Evolutionary conservation across 2,329 filamentous ascomycete species (phyloP), one percentile per base, ranked within the genome.

Genomic region (Cladosporium halotolerans): DNA sequence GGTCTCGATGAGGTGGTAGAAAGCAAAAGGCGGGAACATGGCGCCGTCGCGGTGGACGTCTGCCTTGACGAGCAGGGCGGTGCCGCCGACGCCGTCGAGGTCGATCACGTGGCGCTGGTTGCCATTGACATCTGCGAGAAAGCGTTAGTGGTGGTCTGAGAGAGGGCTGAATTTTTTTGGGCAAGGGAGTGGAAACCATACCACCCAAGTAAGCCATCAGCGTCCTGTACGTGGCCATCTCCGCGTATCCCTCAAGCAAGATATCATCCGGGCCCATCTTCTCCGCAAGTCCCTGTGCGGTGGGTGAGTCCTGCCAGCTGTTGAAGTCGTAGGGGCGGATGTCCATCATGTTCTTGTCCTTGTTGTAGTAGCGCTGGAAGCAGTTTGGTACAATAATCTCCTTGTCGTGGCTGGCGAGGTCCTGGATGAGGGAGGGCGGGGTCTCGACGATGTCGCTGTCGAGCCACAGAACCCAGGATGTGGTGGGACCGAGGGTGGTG

Each of bases 1-100:
- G 0, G 93, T 97, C 76, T 99, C 93, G 57, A 99, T 95, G 56
- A 99, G 78, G 71, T 99, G 87, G 68, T 96, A 97, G 68, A 99
- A 99, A 3, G 92, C 74, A 68, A 99, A 99, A 0, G 93, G 82
- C 14, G 93, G 93, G 74, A 99, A 99, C 92, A 97, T 99, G 68
- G 93, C 92, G 16, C 93, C 93, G 66, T 99, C 93, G 23, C 93
- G 83, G 69, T 99, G 93, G 19, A 99, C 93, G 55, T 97, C 91
- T 1, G 91, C 93, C 75, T 96, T 96, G 56, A 99, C 93, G 65
- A 99, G 75, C 58, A 99, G 75, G 1, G 91, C 88, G 1, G 92
- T 95, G 34, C 93, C 93, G 52, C 93, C 93, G 3, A 99, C 93
- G 46, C 93, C 93, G 68, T 99, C 93, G 8, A 99, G 79, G 41